These are phyloP conservation scores for Sedum album DNA, from an alignment of 164 flowering plant genomes.

Conservation along the genomic window DNA sequence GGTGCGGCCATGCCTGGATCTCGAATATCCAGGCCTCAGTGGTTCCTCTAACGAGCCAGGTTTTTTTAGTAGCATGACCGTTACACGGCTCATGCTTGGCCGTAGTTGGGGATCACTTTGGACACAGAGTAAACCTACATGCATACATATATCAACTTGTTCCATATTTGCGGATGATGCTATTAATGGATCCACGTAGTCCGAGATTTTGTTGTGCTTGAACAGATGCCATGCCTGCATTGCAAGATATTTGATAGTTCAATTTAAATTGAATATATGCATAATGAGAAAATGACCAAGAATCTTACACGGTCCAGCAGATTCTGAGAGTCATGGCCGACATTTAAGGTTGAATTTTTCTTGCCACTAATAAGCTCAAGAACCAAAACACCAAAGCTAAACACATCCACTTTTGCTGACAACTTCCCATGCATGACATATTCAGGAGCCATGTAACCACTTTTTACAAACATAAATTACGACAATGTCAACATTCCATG, in stretches of 20 bases:
- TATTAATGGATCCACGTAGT: slow-evolving; percentile 53
- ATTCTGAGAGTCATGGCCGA: slow-evolving; percentile 28
- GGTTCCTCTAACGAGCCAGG: slow-evolving; percentile 63
- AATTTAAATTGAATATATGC: no score
- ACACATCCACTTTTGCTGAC: slow-evolving; percentile 73
- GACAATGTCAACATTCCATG: not conserved
- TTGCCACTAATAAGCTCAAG: slow-evolving; percentile 73
- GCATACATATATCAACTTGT: slow-evolving; percentile 56
- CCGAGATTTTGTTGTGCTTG: slow-evolving; percentile 55
- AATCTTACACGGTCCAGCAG: slow-evolving; percentile 79
- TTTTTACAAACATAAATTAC: slow-evolving; percentile 26
- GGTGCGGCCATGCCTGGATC: slow-evolving; percentile 41
- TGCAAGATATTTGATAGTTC: no score
- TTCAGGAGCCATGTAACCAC: slow-evolving; percentile 99
- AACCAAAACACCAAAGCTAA: slow-evolving; percentile 80
- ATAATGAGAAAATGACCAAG: not conserved
- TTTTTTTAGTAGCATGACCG: slow-evolving; percentile 51
- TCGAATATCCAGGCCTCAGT: slow-evolving; percentile 57
- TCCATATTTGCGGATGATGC: slow-evolving; percentile 33
- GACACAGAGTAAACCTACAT: slow-evolving; percentile 66
- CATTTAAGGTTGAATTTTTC: slow-evolving; percentile 49
- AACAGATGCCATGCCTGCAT: slow-evolving; percentile 61
- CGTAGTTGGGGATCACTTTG: slow-evolving; percentile 66
- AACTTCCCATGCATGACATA: slow-evolving; percentile 73
- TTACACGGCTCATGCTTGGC: slow-evolving; percentile 65